Evolutionary conservation across 2,329 filamentous ascomycete genomes (phyloP).

Genomic region (Scopulariopsis brevicaulis): DNA sequence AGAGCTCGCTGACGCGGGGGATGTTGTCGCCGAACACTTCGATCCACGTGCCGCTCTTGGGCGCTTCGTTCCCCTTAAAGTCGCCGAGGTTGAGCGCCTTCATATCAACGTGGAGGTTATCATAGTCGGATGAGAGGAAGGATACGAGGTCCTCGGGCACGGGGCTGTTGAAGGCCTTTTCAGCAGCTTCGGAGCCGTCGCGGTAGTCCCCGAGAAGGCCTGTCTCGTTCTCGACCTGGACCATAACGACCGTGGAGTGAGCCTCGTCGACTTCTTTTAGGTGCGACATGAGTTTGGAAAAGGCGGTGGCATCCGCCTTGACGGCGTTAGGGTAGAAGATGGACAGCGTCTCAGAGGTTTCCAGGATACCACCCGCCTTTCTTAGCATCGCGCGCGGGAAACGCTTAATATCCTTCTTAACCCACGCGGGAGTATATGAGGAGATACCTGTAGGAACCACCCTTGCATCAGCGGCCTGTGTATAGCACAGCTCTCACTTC

Average conservation of each 20-base stretch:
- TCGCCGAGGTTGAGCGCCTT: background rate
- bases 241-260: conserved; percentile 36
- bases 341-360: conserved; percentile 16
- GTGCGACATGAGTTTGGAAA: conserved; percentile 16
- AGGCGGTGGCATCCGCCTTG: conserved; percentile 9
- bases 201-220: conserved; percentile 35
- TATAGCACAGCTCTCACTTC: no score
- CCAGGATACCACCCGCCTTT: conserved; percentile 12
- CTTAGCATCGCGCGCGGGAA: conserved; percentile 16
- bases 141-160: background rate
- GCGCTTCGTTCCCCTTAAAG: background rate
- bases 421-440: conserved; percentile 15
- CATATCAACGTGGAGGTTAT: background rate
- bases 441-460: conserved; percentile 11
- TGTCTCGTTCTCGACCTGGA: conserved; percentile 39
- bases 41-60: conserved; percentile 11
- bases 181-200: conserved; percentile 25
- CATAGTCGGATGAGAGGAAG: background rate
- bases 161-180: conserved; percentile 10
- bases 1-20: conserved; percentile 12
- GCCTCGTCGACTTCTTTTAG: conserved; percentile 25
- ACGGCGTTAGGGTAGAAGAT: conserved; percentile 6
- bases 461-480: background rate
- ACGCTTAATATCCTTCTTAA: conserved; percentile 13
- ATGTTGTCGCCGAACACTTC: conserved; percentile 14